A percentile compares a stretch with the other conserved stretches of the same genome.
These are phyloP conservation scores for Linderniella brevidens DNA, from an alignment of 257 asterid species.

Conservation along the genomic window DNA sequence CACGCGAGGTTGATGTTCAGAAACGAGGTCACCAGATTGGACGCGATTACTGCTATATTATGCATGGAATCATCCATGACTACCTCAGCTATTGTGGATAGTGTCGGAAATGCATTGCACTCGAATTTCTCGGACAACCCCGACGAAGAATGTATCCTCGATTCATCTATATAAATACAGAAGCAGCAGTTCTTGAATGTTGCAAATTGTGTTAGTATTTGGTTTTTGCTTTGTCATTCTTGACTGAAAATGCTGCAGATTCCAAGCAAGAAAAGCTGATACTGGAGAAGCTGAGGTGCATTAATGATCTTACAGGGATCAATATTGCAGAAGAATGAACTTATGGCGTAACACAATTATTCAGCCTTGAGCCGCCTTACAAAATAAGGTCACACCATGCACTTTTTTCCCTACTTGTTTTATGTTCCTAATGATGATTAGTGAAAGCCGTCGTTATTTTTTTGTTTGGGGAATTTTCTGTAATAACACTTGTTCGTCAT, in stretches of 20 bases:
- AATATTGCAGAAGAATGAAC: neutral
- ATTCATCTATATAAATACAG: slow-evolving; percentile 1
- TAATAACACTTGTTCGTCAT: too few species aligned
- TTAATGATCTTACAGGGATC: slow-evolving; percentile 25
- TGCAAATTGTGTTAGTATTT: neutral
- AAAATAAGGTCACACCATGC: too few species aligned
- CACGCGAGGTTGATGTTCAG: slow-evolving; percentile 97
- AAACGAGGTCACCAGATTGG: slow-evolving; percentile 77
- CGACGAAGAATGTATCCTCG: slow-evolving; percentile 91
- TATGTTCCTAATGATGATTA: too few species aligned
- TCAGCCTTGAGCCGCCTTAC: too few species aligned
- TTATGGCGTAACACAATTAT: neutral
- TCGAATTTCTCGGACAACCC: slow-evolving; percentile 80
- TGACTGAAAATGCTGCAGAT: slow-evolving; percentile 36
- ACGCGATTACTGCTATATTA: slow-evolving; percentile 84
- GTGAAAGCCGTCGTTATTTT: too few species aligned
- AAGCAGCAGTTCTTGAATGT: neutral
- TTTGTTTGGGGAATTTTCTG: too few species aligned
- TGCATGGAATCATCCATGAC: slow-evolving; percentile 94
- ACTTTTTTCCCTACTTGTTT: too few species aligned
- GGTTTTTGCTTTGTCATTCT: slow-evolving; percentile 18
- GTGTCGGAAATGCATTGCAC: slow-evolving; percentile 80
- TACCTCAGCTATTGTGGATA: slow-evolving; percentile 86
- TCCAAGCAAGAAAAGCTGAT: slow-evolving; percentile 75
- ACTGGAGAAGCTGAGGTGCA: slow-evolving; percentile 60